Evolutionary conservation across 192 early-diverging fungal species (phyloP), one percentile per base, ranked within the genome.

Genomic region (Linnemannia hyalina): DNA sequence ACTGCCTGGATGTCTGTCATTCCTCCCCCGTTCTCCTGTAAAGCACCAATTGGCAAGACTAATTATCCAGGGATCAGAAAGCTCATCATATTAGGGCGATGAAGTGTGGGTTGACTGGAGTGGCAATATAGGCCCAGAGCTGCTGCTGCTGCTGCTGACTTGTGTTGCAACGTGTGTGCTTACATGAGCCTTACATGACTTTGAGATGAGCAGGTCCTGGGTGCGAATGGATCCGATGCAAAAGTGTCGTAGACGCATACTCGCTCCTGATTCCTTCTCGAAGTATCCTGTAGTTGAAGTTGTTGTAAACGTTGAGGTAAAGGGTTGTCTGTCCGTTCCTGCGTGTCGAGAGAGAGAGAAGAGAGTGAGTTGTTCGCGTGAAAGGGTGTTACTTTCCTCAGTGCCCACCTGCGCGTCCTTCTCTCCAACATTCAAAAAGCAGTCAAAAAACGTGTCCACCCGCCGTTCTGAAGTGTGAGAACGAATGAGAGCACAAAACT

Each of bases 191-290:
- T 32, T 81, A 86, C 84, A 86, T 78, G 84, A 60, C 76, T 76
- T 86, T 36, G 84, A 86, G 70, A 86, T 60, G 54, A 86, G 76
- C 52, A 86, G 41, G 54, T 86, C 84, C 72, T 86, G 84, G 36
- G 84, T 81, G n/a, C 44, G 9, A 35, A 57, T 42, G 76, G 84
- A 86, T 69, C 84, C 84, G 38, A 86, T 86, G 72, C 75, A 81
- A 46, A 86, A 86, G 71, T 86, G 84, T 22, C 29, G 42, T 7
- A 86, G 40, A 4, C 84, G 38, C 84, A 86, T 86, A 4, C 6
- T 76, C 10, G 20, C 2, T 44, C 35, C 22, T 41, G 42, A 4
- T 41, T 63, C 10, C 1, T 46, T 18, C 4, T 41, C 16, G 75
- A 0, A 29, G 40, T 32, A 4, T 65, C 55, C 55, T n/a, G 55